Evolutionary conservation across 208 protist genomes (phyloP), one percentile per base, ranked within the genome.

Genomic region (Phytomonas sp.): DNA sequence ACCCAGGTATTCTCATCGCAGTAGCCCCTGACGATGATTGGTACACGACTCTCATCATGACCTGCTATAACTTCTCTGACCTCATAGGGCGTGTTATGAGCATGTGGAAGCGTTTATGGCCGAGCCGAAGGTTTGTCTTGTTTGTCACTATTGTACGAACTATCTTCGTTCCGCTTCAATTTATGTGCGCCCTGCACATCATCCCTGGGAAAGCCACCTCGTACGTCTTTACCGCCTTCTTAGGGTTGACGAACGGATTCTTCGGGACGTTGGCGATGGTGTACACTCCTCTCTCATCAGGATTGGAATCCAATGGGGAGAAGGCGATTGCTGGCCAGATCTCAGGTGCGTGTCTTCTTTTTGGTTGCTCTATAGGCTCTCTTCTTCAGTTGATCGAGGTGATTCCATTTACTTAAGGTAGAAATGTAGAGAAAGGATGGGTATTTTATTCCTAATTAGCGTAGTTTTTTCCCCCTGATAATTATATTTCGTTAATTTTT

Each of bases 201-300:
- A 92, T 95, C 37, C 84, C 81, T 0, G 75, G 67, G 12, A 63
- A 88, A 64, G 76, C 70, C 19, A 69, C 81, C 11, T 63, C 79
- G 11, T 89, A 87, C 73, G 69, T 92, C 6, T 76, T 93, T 67
- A 80, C 83, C 0, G 66, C 72, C 11, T 29, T 88, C 42, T 66
- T 87, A 65, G 83, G 80, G 1, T n/a, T 92, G 14, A 84, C 85
- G 33, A 93, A 91, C 63, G 92, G 92, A 26, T 94, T 89, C 75
- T 81, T 92, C 26, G 86, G 78, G 8, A 84, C 83, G 11, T 65
- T 94, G 26, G 76, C 83, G 31, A 91, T 95, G 80, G 82, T 94
- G 63, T 94, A 92, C 74, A 79, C 75, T 26, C 85, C 89, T 0
- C 66, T 73, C 7, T 79, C 76, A 14, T 65, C 78, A 23, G 69